Conservation (phyloP, 2,329 filamentous ascomycete species). For the Coleophoma crateriformis region DNA sequence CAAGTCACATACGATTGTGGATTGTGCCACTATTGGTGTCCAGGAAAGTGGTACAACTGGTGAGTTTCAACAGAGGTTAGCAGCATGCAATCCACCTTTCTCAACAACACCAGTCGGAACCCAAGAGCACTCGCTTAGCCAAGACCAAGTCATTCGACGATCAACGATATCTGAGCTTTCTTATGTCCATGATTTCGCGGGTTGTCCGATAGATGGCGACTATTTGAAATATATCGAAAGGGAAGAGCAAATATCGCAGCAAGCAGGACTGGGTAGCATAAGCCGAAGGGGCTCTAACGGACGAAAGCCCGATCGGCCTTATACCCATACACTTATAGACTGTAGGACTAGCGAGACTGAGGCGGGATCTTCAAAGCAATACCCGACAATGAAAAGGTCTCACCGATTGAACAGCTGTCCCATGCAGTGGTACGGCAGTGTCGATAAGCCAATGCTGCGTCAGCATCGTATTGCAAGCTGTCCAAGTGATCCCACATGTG, state of each 20-base stretch:
- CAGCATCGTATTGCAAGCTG: too few species aligned
- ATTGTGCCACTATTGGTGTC: background rate
- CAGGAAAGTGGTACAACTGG: background rate
- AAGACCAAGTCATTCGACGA: background rate
- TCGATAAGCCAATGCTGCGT: too few species aligned
- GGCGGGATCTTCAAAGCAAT: too few species aligned
- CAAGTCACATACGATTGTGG: background rate
- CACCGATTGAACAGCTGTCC: too few species aligned
- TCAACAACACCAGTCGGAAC: background rate
- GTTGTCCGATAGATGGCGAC: conserved; percentile 15
- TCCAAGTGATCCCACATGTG: too few species aligned
- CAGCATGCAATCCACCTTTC: background rate
- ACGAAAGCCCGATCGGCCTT: too few species aligned
- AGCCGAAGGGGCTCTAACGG: background rate
- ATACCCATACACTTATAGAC: too few species aligned
- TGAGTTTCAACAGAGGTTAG: background rate
- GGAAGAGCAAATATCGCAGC: conserved; percentile 10
- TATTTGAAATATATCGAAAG: conserved; percentile 18
- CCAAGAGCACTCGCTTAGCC: background rate
- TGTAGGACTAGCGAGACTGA: too few species aligned
- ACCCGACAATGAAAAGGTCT: too few species aligned
- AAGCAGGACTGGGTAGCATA: background rate
- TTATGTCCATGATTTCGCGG: conserved; percentile 19
- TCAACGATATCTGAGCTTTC: conserved; percentile 10
- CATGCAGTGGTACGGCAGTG: too few species aligned